phyloP scores from a whole-genome alignment of 805 yeast species.

The Candida ortonii region DNA sequence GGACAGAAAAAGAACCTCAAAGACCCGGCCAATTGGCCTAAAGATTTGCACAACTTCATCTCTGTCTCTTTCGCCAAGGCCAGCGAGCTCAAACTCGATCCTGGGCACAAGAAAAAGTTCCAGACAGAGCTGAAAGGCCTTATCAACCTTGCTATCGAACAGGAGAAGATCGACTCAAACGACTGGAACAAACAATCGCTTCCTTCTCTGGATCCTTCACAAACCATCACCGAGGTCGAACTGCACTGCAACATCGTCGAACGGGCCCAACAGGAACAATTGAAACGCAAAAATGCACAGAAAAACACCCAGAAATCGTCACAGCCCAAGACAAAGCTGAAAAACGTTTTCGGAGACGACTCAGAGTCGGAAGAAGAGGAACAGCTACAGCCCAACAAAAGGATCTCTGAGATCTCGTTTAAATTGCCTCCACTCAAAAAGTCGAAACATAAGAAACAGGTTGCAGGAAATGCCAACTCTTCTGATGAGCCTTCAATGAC shows the following conservation, averaged over 20 bases:
- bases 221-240: conserved; percentile 13
- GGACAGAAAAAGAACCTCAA: conserved; percentile 19
- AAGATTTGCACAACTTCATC: conserved; percentile 49
- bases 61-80: conserved; percentile 43
- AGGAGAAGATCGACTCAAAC: conserved; percentile 43
- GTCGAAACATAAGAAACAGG: conserved; percentile 9
- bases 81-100: conserved; percentile 33
- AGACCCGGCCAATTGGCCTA: conserved; percentile 50
- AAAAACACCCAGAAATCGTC: conserved; percentile 3
- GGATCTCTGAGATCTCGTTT: conserved; percentile 3
- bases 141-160: conserved; percentile 46
- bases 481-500: conserved; percentile 22
- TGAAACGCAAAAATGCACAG: conserved; percentile 7
- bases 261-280: conserved; percentile 2
- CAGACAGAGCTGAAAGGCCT: conserved; percentile 49
- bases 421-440: conserved; percentile 16
- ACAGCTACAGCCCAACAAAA: neutral
- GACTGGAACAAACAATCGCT: conserved; percentile 53
- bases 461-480: conserved; percentile 4
- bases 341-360: conserved; percentile 15
- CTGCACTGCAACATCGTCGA: conserved; percentile 18
- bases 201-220: conserved; percentile 37
- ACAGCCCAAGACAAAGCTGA: conserved; percentile 6
- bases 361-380: conserved; percentile 7
- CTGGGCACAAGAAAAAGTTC: conserved; percentile 35